Evolutionary conservation across 2,329 filamentous ascomycete genomes (phyloP).

Genomic region (Cercospora canescens): DNA sequence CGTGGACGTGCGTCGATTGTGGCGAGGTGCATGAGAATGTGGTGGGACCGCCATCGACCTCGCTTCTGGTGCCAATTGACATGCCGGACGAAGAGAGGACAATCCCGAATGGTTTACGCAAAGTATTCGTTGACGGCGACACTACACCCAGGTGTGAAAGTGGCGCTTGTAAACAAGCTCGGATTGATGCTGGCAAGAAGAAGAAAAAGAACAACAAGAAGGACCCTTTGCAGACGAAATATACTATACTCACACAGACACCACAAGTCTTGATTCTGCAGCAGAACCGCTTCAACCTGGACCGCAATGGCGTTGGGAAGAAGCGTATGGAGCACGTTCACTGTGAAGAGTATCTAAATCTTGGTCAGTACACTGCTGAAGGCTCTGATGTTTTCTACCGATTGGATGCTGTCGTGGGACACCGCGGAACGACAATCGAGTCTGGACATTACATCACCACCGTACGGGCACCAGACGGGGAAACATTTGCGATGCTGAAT

Average conservation of each 20-base stretch:
- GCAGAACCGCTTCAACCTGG: conserved; percentile 1
- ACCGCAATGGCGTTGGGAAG: not conserved
- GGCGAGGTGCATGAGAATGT: not conserved
- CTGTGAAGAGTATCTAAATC: not conserved
- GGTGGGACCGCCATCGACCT: not conserved
- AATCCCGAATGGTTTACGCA: not conserved
- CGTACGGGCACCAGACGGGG: not conserved
- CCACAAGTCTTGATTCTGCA: conserved; percentile 12
- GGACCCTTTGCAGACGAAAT: not conserved
- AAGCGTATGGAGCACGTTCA: not conserved
- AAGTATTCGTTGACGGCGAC: not conserved
- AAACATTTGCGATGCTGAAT: not conserved
- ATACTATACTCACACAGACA: not conserved
- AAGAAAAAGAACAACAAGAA: not conserved
- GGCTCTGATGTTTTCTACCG: conserved; percentile 9
- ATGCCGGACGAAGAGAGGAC: not conserved
- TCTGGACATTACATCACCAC: conserved; percentile 13
- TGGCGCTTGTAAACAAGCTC: not conserved
- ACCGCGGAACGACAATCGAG: not conserved
- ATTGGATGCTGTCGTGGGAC: conserved; percentile 17
- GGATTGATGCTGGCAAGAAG: not conserved
- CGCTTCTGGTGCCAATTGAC: not conserved
- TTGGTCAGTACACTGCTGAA: not conserved
- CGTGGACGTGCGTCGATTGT: not conserved
- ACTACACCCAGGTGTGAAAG: not conserved